Evolutionary conservation across 352 stramenopile species (phyloP).

Genomic region (Globisporangium splendens): DNA sequence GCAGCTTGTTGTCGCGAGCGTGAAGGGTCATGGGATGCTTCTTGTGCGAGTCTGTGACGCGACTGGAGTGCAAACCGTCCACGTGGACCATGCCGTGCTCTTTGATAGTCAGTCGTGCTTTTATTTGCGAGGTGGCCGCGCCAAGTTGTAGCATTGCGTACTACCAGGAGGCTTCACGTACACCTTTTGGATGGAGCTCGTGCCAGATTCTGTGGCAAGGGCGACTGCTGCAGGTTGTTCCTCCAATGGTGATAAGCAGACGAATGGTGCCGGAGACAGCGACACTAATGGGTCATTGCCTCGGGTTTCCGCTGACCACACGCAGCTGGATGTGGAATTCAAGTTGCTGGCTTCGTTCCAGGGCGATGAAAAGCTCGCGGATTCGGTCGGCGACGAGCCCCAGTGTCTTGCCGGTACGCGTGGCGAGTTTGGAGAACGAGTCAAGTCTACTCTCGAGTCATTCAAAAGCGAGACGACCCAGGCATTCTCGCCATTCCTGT

Average conservation of each 20-base stretch:
- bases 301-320: no score
- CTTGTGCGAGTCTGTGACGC: slow-evolving; percentile 58
- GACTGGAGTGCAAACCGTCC: slow-evolving; percentile 37
- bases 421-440: no score
- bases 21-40: slow-evolving; percentile 48
- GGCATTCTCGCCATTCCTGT: slow-evolving; percentile 11
- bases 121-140: slow-evolving; percentile 37
- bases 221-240: not conserved
- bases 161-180: slow-evolving; percentile 60
- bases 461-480: not conserved
- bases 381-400: slow-evolving; percentile 11
- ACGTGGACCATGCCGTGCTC: slow-evolving; percentile 55
- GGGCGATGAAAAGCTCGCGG: slow-evolving; percentile 17
- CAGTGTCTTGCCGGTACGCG: not conserved
- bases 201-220: not conserved
- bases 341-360: slow-evolving; percentile 40
- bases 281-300: no score
- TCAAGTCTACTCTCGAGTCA: no score
- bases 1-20: slow-evolving; percentile 51
- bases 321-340: slow-evolving; percentile 34
- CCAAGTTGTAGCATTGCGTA: slow-evolving; percentile 36
- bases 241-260: no score
- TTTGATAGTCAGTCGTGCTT: slow-evolving; percentile 73
- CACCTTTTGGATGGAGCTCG: slow-evolving; percentile 63
- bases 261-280: no score